Evolutionary conservation across 768 basidiomycete species (phyloP).

Genomic region (Kondoa malvinella): DNA sequence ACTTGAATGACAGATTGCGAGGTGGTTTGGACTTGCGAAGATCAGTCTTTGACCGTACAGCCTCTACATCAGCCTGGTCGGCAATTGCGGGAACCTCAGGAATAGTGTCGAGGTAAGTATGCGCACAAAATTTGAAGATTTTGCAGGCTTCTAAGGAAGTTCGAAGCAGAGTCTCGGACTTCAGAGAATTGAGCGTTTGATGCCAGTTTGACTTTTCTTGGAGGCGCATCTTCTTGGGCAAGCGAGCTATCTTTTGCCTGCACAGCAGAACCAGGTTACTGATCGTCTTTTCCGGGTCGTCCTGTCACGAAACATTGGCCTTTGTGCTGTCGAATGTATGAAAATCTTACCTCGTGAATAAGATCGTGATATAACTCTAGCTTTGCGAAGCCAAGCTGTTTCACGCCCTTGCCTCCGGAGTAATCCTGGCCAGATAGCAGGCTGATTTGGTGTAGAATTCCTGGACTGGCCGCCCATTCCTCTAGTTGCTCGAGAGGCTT

Average conservation of each 20-base stretch:
- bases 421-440: too few relatives aligned
- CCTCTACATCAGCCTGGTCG: not conserved
- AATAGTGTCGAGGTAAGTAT: not conserved
- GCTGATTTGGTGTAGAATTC: too few relatives aligned
- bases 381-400: too few relatives aligned
- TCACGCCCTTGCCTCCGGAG: too few relatives aligned
- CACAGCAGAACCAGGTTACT: not conserved
- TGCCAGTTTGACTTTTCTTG: not conserved
- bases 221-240: not conserved
- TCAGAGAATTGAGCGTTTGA: not conserved
- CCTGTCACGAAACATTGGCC: too few relatives aligned
- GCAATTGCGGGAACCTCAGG: not conserved
- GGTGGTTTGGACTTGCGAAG: not conserved
- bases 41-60: not conserved
- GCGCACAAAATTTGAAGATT: not conserved
- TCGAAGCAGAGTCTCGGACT: not conserved
- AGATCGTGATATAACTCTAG: too few relatives aligned
- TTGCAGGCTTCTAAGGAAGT: not conserved
- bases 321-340: too few relatives aligned
- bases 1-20: not conserved
- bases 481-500: too few relatives aligned
- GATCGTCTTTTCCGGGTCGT: not conserved
- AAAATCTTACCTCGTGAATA: too few relatives aligned
- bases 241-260: not conserved
- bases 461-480: too few relatives aligned